Percentiles rank a stretch among this genome's conserved stretches.
Conservation (phyloP, 495 filamentous ascomycete genomes). For the Xylaria bambusicola region DNA sequence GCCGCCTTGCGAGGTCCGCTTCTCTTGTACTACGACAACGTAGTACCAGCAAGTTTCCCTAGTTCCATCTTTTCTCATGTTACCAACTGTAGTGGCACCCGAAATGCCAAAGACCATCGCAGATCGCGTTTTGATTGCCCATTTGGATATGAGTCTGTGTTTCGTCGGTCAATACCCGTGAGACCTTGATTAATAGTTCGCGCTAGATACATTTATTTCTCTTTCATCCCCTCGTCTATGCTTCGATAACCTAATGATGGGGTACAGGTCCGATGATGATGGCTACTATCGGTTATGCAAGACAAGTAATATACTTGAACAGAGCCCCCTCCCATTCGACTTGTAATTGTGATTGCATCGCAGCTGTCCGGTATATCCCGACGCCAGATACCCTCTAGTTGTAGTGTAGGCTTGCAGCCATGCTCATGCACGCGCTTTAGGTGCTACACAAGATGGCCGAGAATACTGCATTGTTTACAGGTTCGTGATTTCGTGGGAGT, state of each 20-base stretch:
- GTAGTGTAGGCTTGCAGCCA: not conserved
- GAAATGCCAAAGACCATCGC: constrained; percentile 23
- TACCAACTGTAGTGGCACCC: constrained; percentile 10
- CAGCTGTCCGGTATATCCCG: constrained; percentile 2
- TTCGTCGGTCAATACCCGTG: constrained; percentile 8
- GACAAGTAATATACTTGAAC: too few species aligned
- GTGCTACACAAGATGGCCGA: constrained; percentile 8
- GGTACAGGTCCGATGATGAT: not conserved
- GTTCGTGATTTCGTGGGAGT: not conserved
- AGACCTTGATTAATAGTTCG: too few species aligned
- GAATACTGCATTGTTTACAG: constrained; percentile 13
- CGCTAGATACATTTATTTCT: too few species aligned
- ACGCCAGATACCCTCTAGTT: not conserved
- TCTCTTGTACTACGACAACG: constrained; percentile 18
- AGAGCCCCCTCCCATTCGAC: not conserved
- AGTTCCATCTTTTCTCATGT: constrained; percentile 10
- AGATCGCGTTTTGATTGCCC: constrained; percentile 19
- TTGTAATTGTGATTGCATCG: constrained; percentile 10
- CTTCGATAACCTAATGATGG: not conserved
- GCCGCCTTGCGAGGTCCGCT: constrained; percentile 18
- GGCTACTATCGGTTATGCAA: not conserved
- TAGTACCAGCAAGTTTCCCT: constrained; percentile 7
- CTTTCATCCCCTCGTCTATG: not conserved
- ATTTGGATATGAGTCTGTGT: constrained; percentile 8
- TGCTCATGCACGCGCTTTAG: constrained; percentile 11